Evolutionary conservation across 495 filamentous ascomycete genomes (phyloP).

Genomic region (Hypoxylon lenormandii): DNA sequence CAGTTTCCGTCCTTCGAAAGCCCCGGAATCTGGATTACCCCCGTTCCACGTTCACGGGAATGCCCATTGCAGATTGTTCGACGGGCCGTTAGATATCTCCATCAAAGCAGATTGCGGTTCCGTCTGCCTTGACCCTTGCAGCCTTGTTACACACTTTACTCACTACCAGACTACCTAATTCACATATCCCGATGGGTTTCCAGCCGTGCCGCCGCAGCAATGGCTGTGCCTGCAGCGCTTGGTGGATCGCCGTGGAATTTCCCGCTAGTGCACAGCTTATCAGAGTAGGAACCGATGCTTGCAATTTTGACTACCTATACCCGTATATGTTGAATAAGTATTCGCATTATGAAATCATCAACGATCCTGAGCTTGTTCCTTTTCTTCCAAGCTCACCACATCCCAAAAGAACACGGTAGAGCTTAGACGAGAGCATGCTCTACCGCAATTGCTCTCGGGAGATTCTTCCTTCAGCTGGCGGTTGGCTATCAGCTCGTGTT

Average conservation of each 20-base stretch:
- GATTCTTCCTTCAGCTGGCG: slow-evolving; percentile 30
- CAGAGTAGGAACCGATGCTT: slow-evolving; percentile 33
- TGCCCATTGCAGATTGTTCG: slow-evolving; percentile 8
- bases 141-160: slow-evolving; percentile 14
- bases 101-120: slow-evolving; percentile 1
- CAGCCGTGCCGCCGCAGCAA: slow-evolving; percentile 39
- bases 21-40: slow-evolving; percentile 6
- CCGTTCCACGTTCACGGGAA: background rate
- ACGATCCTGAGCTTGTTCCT: slow-evolving; percentile 1
- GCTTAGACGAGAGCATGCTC: slow-evolving; percentile 8
- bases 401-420: background rate
- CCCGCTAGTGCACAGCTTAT: slow-evolving; percentile 40
- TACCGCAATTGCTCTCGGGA: slow-evolving; percentile 2
- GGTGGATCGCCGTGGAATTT: slow-evolving; percentile 28
- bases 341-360: slow-evolving; percentile 24
- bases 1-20: slow-evolving; percentile 12
- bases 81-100: background rate
- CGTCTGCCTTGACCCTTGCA: slow-evolving; percentile 16
- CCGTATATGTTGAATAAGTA: slow-evolving; percentile 7
- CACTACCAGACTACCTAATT: slow-evolving; percentile 8
- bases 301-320: slow-evolving; percentile 1
- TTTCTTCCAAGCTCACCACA: slow-evolving; percentile 1
- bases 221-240: slow-evolving; percentile 40
- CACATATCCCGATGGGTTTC: no score
- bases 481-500: slow-evolving; percentile 39